Evolutionary conservation across 345 rosid genomes (phyloP), one percentile per base, ranked within the genome.

Genomic region (Syzygium grande): DNA sequence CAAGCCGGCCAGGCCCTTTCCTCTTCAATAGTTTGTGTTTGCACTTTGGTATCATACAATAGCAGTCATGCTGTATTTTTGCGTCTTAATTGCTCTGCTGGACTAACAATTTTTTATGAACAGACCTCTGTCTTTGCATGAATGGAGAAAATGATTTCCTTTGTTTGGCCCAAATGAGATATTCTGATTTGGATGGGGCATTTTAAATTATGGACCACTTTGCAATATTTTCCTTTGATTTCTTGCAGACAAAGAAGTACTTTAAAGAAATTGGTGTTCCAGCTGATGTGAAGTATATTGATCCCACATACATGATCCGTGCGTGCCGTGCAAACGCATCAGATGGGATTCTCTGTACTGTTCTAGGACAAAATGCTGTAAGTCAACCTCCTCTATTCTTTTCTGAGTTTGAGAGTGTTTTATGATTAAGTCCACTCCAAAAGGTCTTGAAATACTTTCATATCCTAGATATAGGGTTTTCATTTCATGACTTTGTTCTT

Each of bases 231-330:
- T 49, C 88, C 87, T 86, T 86, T 88, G 43, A 46, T 88, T 86
- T 86, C 68, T 87, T 38, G 85, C 92, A 96, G 99, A 95, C 91
- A 11, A 98, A 96, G 89, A 95, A 93, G 84, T 94, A 91, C 88
- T 96, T 96, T 11, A 96, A 90, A 94, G 98, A 93, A 87, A 90
- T 89, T 86, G 95, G 95, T 52, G 85, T 94, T 53, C 94, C 98
- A 52, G 92, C 93, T 51, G 98, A 98, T 90, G 98, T 96, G 52
- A 98, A 97, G 92, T 96, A 96, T 89, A 98, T 96, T 84, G 99
- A 97, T 92, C 99, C 99, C 84, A 98, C 98, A 84, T 97, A 98
- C 91, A 97, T 97, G 99, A 95, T 98, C 89, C 97, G 98, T 2
- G 99, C 98, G 11, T 92, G 94, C 88, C 97, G 98, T 86, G 99